These are phyloP conservation scores for Torulaspora maleeae DNA, from an alignment of 805 yeast species.

Conservation along the genomic window DNA sequence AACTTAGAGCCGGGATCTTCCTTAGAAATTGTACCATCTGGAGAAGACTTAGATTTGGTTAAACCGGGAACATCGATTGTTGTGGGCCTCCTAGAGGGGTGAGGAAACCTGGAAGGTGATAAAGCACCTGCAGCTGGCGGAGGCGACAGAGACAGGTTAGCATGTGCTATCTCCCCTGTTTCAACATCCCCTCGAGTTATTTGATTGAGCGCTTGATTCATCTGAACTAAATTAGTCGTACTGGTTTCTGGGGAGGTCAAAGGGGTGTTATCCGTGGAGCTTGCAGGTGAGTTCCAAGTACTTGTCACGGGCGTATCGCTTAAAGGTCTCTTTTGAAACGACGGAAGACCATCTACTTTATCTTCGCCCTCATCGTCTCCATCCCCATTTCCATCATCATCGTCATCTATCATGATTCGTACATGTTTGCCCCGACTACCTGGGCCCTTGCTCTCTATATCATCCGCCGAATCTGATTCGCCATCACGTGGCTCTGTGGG, in stretches of 20 bases:
- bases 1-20: conserved; percentile 74
- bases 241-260: conserved; percentile 31
- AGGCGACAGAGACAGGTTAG: conserved; percentile 4
- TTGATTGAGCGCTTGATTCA: conserved; percentile 5
- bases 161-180: not conserved
- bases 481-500: conserved; percentile 15
- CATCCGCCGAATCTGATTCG: not conserved
- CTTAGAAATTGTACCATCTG: conserved; percentile 63
- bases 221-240: conserved; percentile 13
- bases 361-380: conserved; percentile 1
- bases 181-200: not conserved
- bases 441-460: not conserved
- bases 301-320: conserved; percentile 71
- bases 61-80: conserved; percentile 91
- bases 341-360: conserved; percentile 37
- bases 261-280: conserved; percentile 33
- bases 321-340: conserved; percentile 64
- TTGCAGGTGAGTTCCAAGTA: conserved; percentile 49
- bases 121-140: conserved; percentile 9
- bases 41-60: conserved; percentile 72
- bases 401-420: conserved; percentile 12
- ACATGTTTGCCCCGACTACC: conserved; percentile 16
- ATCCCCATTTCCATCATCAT: conserved; percentile 2
- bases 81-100: conserved; percentile 56
- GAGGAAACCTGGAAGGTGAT: conserved; percentile 29